Evolutionary conservation across 495 filamentous ascomycete species (phyloP), one percentile per base, ranked within the genome.

Genomic region (Friedmanniomyces endolithicus): DNA sequence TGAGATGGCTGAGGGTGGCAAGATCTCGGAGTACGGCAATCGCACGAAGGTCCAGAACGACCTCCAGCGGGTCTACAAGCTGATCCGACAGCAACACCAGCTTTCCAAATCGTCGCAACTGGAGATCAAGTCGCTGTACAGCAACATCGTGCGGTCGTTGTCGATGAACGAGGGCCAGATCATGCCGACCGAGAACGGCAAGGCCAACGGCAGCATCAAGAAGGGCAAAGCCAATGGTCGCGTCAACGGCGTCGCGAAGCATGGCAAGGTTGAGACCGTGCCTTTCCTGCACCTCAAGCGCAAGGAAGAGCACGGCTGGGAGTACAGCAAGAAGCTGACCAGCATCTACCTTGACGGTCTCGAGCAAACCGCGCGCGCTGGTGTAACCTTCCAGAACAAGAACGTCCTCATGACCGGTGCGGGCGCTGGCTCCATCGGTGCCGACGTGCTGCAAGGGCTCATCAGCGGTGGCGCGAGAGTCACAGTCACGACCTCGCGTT

Each of bases 111-210:
- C 86, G 3, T 90, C 92, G 0, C 88, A 96, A 62, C 77, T 95
- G 17, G 86, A 98, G 70, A 95, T 98, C 74, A 95, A 94, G 76
- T 75, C 79, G 33, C 75, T 98, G 12, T 98, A 98, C 71, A 85
- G 83, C 64, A 88, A 96, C 57, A 86, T 98, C 53, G 79, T 95
- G 61, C 86, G 89, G 50, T 92, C 90, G 12, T 73, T 98, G 17
- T 83, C 81, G 39, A 97, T 98, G 92, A 96, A 94, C 61, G 94
- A 98, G 70, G 88, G 81, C 67, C 92, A 96, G 67, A 98, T 98
- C 61, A 83, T 97, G 61, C 86, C 87, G 23, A 81, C 82, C 63
- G 88, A 94, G 65, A 86, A 83, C 52, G 69, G 71, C 55, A 62
- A 62, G 44, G 55, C 63, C 47, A 78, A 72, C 51, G 83, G 81